These are phyloP conservation scores for Colletotrichum truncatum DNA, from an alignment of 2,329 filamentous ascomycete genomes.

Conservation along the genomic window DNA sequence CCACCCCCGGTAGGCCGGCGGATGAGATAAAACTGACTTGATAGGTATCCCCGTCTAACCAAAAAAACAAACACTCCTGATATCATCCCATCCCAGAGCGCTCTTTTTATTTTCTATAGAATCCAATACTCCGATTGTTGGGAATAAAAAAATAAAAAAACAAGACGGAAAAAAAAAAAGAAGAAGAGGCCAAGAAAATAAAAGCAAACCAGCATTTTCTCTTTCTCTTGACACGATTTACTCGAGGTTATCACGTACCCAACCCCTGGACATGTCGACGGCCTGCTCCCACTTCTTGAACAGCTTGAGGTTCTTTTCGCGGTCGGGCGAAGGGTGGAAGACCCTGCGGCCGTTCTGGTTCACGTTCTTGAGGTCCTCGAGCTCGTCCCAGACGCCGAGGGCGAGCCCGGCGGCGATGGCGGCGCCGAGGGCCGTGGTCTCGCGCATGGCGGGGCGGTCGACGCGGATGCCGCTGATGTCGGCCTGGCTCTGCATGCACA, in stretches of 20 bases:
- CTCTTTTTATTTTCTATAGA: not conserved
- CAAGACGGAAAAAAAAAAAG: too few relatives aligned
- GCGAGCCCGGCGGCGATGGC: slow-evolving; percentile 92
- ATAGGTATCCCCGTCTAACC: slow-evolving; percentile 20
- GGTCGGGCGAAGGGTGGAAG: slow-evolving; percentile 73
- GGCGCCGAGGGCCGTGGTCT: slow-evolving; percentile 88
- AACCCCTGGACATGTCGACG: slow-evolving; percentile 67
- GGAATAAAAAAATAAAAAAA: not conserved
- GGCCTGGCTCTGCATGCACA: slow-evolving; percentile 93
- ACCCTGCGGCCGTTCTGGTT: slow-evolving; percentile 75
- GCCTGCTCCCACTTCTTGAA: slow-evolving; percentile 65
- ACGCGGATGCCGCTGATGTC: slow-evolving; percentile 86
- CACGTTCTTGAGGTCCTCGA: slow-evolving; percentile 78
- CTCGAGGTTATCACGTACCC: slow-evolving; percentile 44
- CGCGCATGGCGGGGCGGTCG: slow-evolving; percentile 85
- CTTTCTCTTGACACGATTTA: not conserved
- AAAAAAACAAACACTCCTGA: not conserved
- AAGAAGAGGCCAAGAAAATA: too few relatives aligned
- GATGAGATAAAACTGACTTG: slow-evolving; percentile 9
- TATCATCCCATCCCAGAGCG: not conserved
- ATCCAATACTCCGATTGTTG: not conserved
- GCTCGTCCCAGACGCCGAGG: slow-evolving; percentile 76
- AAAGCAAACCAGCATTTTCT: not conserved
- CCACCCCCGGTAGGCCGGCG: not conserved
- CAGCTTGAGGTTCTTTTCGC: slow-evolving; percentile 47